Base-by-base conservation (phyloP, 192 early-diverging fungal genomes). In the Coemansia sp. region DNA sequence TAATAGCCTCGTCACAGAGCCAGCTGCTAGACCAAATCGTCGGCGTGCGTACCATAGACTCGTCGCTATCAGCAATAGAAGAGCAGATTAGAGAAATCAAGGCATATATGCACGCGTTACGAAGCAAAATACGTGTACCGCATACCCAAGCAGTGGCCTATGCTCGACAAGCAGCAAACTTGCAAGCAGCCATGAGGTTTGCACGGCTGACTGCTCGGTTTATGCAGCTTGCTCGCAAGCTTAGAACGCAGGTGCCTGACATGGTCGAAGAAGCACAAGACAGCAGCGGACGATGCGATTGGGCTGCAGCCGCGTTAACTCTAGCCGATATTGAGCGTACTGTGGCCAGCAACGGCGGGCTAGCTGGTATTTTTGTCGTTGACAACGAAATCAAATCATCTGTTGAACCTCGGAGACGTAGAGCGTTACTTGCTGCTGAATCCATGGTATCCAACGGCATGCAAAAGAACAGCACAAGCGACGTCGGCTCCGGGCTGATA, bases 81-180 rank as follows among this genome's bases (percentile, higher is more conserved):
- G 73, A 67, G 34, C 76, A 79, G 38, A 71, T 84, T 41, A 55
- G 76, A 33, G 74, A 79, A 66, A 72, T 84, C 43, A 69, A 70
- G 36, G 5, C 35, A 52, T 64, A 65, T 33, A 79, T 84, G 76
- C 76, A 78, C 33, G 65, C 54, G 3, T 20, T 84, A 61, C 81
- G 76, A 7, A 65, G 73, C 1, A 64, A 57, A 34, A 72, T 84
- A 51, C 76, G 73, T 1, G 76, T 79, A 37, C 76, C 81, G 4
- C 72, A 75, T 37, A 63, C 71, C 56, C 81, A 84, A 71, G 66
- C 74, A 5, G 62, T 28, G 41, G 36, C 1, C 38, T 79, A 73
- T 32, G 64, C 66, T 0, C 34, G 39, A 9, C 76, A 78, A 70
- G 48, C 73, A 20, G 35, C 33, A 15, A 74, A 78, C 51, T 61